Conservation (phyloP, 2,329 filamentous ascomycete species). For the Fusarium brevicatenulatum region DNA sequence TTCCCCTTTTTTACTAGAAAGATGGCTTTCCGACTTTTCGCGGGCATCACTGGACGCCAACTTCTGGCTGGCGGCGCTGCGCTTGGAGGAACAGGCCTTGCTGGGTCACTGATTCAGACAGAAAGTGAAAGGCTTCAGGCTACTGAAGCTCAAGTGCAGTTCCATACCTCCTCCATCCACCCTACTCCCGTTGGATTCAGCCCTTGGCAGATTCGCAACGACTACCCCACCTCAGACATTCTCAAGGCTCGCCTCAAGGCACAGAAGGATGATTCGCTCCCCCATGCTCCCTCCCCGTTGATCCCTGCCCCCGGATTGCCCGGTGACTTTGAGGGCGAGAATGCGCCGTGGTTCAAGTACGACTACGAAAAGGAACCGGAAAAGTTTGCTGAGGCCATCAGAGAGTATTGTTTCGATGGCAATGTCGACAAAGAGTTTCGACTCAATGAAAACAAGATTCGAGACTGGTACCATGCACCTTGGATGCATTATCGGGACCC, state of each 20-base stretch:
- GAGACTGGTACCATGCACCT: not conserved
- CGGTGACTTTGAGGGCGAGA: not conserved
- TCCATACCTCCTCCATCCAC: not conserved
- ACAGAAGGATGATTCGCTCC: not conserved
- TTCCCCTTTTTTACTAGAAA: not conserved
- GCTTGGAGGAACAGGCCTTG: not conserved
- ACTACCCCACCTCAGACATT: not conserved
- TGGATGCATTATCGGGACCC: slow-evolving; percentile 6
- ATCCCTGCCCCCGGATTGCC: not conserved
- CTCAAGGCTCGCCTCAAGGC: not conserved
- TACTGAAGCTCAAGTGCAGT: not conserved
- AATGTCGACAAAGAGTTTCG: not conserved
- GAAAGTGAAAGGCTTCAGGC: not conserved
- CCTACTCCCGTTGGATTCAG: not conserved
- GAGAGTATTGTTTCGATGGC: not conserved
- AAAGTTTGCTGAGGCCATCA: not conserved
- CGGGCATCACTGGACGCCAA: not conserved
- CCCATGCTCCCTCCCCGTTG: not conserved
- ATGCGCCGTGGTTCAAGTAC: not conserved
- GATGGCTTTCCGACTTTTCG: not conserved
- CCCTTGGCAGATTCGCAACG: not conserved
- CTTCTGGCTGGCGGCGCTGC: not conserved
- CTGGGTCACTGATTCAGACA: not conserved
- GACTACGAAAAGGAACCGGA: not conserved
- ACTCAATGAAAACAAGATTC: not conserved